Percentiles rank a stretch among this genome's conserved stretches.
Conservation (phyloP, 73 alveolate species). For the Tetrahymena borealis region DNA sequence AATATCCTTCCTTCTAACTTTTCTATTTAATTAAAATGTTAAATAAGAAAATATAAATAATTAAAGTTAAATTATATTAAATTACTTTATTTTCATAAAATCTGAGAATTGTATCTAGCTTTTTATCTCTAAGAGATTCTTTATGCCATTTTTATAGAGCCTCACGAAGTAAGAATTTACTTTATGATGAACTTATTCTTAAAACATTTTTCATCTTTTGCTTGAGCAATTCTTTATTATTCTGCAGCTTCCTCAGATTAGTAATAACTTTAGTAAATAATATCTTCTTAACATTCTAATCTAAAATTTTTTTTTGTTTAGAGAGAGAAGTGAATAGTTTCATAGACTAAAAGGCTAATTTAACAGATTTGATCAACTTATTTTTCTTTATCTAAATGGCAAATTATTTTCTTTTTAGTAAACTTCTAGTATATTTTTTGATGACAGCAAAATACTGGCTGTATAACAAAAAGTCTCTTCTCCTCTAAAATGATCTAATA, state of each 20-base stretch:
- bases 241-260: background rate
- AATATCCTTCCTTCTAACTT: background rate
- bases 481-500: background rate
- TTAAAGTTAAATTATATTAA: background rate
- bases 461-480: background rate
- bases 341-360: background rate
- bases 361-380: background rate
- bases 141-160: background rate
- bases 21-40: background rate
- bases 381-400: background rate
- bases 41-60: background rate
- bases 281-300: background rate
- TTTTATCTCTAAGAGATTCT: background rate
- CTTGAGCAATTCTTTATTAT: background rate
- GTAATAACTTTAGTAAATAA: background rate
- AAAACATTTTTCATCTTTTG: background rate
- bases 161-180: background rate
- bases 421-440: background rate
- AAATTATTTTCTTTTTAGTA: background rate
- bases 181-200: background rate
- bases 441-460: background rate
- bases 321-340: background rate
- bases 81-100: background rate
- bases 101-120: background rate
- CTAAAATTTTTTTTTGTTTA: background rate